A percentile compares a stretch with the other conserved stretches of the same genome.
Conservation (phyloP, 192 early-diverging fungal genomes). For the Geosiphon pyriformis region DNA sequence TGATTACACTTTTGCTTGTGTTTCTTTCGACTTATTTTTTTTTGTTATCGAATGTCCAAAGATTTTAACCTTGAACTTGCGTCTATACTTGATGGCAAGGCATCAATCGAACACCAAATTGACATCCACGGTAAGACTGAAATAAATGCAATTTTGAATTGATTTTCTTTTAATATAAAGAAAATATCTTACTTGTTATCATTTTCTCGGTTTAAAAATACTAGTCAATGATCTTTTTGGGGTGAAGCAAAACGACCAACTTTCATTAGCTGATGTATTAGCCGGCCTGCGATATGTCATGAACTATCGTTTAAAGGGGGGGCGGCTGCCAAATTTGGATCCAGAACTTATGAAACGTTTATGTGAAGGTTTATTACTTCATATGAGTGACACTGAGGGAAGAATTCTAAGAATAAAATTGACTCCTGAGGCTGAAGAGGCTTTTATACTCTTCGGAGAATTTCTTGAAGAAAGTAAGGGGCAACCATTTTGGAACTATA, state of each 20-base stretch:
- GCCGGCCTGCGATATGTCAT: slow-evolving; percentile 89
- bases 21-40: no score
- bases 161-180: not conserved
- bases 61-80: slow-evolving; percentile 28
- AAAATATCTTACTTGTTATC: not conserved
- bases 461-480: slow-evolving; percentile 80
- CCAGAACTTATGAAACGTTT: slow-evolving; percentile 78
- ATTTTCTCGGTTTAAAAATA: no score
- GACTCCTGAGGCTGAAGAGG: slow-evolving; percentile 75
- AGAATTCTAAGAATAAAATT: slow-evolving; percentile 54
- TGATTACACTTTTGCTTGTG: no score
- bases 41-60: slow-evolving; percentile 8
- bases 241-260: slow-evolving; percentile 56
- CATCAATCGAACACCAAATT: slow-evolving; percentile 61
- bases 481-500: no score
- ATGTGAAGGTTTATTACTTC: slow-evolving; percentile 76
- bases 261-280: slow-evolving; percentile 75
- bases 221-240: slow-evolving; percentile 82
- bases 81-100: slow-evolving; percentile 52
- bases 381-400: slow-evolving; percentile 63
- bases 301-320: slow-evolving; percentile 85
- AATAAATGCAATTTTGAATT: not conserved
- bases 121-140: slow-evolving; percentile 41
- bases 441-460: slow-evolving; percentile 91
- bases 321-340: slow-evolving; percentile 78